A percentile compares a stretch with the other conserved stretches of the same genome.
These are phyloP conservation scores for Vicia sativa DNA, from an alignment of 306 rosid species.

Conservation along the genomic window DNA sequence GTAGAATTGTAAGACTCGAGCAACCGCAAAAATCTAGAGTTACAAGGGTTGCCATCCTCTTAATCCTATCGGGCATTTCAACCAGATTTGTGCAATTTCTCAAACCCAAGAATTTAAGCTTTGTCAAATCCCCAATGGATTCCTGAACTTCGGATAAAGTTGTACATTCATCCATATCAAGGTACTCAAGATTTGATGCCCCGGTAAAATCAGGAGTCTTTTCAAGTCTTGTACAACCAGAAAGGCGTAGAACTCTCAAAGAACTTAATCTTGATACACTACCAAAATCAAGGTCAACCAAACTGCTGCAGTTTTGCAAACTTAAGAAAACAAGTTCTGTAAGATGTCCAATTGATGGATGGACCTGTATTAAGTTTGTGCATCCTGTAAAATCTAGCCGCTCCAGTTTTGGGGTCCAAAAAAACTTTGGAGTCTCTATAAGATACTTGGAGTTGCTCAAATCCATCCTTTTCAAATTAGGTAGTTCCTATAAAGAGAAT, in stretches of 20 bases:
- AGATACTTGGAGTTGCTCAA: constrained; percentile 33
- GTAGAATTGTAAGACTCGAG: neutral
- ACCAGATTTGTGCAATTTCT: neutral
- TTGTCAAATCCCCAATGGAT: neutral
- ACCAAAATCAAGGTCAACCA: neutral
- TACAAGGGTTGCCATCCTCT: neutral
- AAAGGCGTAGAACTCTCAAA: constrained; percentile 1
- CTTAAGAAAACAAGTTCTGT: constrained; percentile 12
- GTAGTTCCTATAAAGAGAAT: neutral
- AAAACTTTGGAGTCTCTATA: constrained; percentile 5
- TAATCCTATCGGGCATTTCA: neutral
- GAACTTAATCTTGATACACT: neutral
- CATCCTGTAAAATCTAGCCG: neutral
- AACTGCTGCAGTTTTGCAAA: constrained; percentile 7
- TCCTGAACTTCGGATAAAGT: neutral
- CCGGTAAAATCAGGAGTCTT: neutral
- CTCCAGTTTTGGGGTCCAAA: constrained; percentile 4
- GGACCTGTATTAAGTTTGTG: neutral
- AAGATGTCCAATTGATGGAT: constrained; percentile 1
- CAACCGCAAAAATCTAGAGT: neutral
- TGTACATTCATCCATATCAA: constrained; percentile 28
- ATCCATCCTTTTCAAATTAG: constrained; percentile 5
- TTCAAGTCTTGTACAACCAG: constrained; percentile 21
- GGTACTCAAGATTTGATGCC: constrained; percentile 18
- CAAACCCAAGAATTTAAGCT: neutral